Evolutionary conservation across 768 basidiomycete genomes (phyloP), one percentile per base, ranked within the genome.

Genomic region (Flagelloscypha sp.): DNA sequence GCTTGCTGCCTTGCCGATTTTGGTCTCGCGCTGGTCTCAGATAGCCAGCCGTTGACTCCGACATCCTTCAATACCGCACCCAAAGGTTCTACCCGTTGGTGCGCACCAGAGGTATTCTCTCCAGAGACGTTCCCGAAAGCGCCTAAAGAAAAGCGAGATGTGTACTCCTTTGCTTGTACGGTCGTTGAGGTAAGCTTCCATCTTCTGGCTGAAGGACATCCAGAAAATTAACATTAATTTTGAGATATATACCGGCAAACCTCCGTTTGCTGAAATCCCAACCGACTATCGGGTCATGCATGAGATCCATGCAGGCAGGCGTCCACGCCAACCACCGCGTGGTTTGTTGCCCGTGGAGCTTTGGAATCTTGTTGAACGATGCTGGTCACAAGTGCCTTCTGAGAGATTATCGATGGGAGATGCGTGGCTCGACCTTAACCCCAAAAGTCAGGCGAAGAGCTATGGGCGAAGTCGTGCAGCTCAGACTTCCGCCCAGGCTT

Each of bases 1-100:
- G 42, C 41, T 11, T 55, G 54, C 11, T 58, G 58, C 37, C 46
- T 58, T 30, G 56, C 57, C 4, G 56, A 58, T 30, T 58, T 58
- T 22, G 57, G 57, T 8, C 32, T 43, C 11, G 27, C 42, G 7
- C 10, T 31, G 8, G 7, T 41, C n/a, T 24, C 37, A 1, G 25
- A 33, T 20, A 19, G 30, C 7, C 9, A 24, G 9, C 38, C 24
- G 13, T 11, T 30, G 13, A 22, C 35, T 1, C 23, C 25, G 17
- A 36, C 38, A 1, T 27, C 43, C 1, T 38, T 37, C n/a, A 29
- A 31, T 12, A 35, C 42, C 20, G n/a, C n/a, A n/a, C n/a, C n/a
- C n/a, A 29, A 30, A 29, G 45, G 45, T 6, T 38, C 45, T 23
- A 19, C 40, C 16, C 33, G 37, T 3, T 46, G 45, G 45, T 19